Conservation (phyloP, 345 rosid species). For the Boechera divaricarpa region DNA sequence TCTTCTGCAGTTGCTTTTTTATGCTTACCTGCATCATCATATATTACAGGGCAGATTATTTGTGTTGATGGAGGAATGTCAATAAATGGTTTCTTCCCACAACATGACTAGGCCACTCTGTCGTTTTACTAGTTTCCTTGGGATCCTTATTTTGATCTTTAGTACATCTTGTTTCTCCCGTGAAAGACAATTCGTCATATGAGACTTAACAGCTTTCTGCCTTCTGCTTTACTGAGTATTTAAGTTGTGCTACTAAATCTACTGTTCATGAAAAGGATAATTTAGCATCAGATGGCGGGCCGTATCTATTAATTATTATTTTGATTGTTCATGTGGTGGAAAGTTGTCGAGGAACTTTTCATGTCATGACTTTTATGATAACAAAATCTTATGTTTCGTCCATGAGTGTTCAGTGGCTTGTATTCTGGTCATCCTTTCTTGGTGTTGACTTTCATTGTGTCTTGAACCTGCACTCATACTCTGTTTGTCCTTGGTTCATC, state of each 20-base stretch:
- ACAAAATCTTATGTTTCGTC: not conserved
- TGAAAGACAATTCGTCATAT: not conserved
- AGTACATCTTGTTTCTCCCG: not conserved
- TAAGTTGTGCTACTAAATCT: not conserved
- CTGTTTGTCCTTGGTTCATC: not conserved
- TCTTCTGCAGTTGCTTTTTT: conserved; percentile 65
- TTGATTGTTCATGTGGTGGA: not conserved
- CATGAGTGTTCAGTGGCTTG: not conserved
- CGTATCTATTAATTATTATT: not conserved
- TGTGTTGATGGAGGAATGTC: conserved; percentile 50
- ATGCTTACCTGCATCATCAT: conserved; percentile 79
- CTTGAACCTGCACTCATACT: conserved; percentile 5
- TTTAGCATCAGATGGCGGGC: not conserved
- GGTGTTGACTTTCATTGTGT: not conserved
- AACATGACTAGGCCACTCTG: conserved; percentile 43
- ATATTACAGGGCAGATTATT: conserved; percentile 60
- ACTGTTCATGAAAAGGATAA: not conserved
- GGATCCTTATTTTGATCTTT: not conserved
- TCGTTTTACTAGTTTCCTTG: conserved; percentile 13
- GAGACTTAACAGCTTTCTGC: conserved; percentile 16
- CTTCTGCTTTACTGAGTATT: conserved; percentile 10
- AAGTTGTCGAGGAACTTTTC: not conserved
- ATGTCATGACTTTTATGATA: not conserved
- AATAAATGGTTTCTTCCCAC: conserved; percentile 49
- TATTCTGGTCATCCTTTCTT: not conserved